Evolutionary conservation across 1,284 basidiomycete genomes (phyloP), one percentile per base, ranked within the genome.

Genomic region (Ganoderma meredithae): DNA sequence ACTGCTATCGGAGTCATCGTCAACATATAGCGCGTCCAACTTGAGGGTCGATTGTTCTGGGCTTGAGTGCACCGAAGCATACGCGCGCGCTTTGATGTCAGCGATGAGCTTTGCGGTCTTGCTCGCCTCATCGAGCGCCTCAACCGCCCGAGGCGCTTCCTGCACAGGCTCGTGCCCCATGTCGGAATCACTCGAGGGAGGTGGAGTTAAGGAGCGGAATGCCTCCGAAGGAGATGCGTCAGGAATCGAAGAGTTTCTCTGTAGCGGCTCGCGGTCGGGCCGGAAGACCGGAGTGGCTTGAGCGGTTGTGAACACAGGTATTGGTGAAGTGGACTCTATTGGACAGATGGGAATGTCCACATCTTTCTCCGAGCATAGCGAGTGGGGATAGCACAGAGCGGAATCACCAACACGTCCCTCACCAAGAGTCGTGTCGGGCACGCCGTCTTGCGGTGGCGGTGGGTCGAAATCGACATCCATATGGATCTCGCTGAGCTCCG

Each of bases 71-170:
- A 76, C 73, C 22, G 74, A 80, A 33, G 80, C 81, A 17, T 64
- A 67, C 3, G 75, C 77, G 67, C 82, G 83, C 7, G 86, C 88
- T 76, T 84, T 89, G 67, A 93, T 90, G 41, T 86, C 80, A 6
- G 84, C 88, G 60, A 93, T 88, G 49, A 92, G 81, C 71, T 83
- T 79, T 19, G 84, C 83, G 0, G 90, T 83, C 77, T 88, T 91
- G 27, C 80, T 76, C 22, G 81, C 81, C 2, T 80, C 72, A 71
- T 86, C 82, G 19, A 89, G 77, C 0, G 49, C 53, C 47, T 67
- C 40, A 8, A 82, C 78, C 52, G 17, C 52, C 33, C 82, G 73
- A 4, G 87, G 84, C 47, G 78, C 72, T 22, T 67, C 65, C 27
- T 60, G 59, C 52, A 19, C 61, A 6, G 36, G 58, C 36, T 65